These are phyloP conservation scores for Suillus ampliporus DNA, from an alignment of 768 basidiomycete genomes.

Conservation along the genomic window DNA sequence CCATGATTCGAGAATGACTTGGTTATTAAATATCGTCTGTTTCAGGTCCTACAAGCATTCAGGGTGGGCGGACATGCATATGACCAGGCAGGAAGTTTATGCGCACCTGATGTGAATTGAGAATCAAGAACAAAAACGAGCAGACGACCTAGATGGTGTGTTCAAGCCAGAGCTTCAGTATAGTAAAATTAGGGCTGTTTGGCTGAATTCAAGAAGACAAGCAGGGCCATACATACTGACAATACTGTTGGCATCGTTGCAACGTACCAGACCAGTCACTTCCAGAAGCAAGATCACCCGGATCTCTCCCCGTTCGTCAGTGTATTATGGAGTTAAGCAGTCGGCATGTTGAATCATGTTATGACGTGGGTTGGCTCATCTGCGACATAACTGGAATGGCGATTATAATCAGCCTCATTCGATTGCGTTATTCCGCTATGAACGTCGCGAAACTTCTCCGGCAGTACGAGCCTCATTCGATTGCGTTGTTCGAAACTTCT, in stretches of 20 bases:
- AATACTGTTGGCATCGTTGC: background rate
- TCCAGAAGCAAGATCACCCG: background rate
- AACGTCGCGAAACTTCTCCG: background rate
- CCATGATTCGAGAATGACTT: slow-evolving; percentile 8
- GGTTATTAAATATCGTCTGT: slow-evolving; percentile 5
- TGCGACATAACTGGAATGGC: background rate
- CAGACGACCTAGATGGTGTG: background rate
- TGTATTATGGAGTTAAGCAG: background rate
- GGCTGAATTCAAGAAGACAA: background rate
- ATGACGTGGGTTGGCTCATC: background rate
- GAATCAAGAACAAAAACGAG: slow-evolving; percentile 7
- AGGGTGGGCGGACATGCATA: background rate
- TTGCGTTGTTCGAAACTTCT: too few relatives aligned
- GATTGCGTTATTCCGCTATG: background rate
- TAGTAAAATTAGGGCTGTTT: background rate
- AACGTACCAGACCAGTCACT: background rate
- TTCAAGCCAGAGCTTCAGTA: background rate
- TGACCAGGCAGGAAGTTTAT: slow-evolving; percentile 4
- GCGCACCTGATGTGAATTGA: slow-evolving; percentile 1
- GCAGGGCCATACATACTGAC: background rate
- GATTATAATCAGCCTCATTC: background rate
- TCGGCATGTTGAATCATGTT: background rate
- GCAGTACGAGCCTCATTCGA: too few relatives aligned
- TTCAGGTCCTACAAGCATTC: slow-evolving; percentile 1
- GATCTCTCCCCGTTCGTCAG: background rate